Evolutionary conservation across 176 grass and related monocot genomes (phyloP).

Genomic region (Leersia perrieri): DNA sequence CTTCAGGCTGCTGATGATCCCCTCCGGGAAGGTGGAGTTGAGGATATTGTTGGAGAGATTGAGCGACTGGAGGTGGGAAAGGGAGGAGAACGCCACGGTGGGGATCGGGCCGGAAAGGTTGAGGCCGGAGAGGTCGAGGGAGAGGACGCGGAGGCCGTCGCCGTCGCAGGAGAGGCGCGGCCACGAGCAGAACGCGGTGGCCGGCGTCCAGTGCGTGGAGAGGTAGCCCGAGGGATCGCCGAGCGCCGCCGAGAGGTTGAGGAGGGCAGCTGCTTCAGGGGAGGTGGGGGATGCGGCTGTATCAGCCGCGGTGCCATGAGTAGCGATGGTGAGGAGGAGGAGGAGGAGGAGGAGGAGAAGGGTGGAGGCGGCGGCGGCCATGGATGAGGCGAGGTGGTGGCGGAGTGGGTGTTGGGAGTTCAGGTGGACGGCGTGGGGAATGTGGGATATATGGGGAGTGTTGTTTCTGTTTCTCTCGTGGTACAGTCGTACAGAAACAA

Average conservation of each 20-base stretch:
- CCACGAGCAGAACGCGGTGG: conserved; percentile 53
- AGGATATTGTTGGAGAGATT: conserved; percentile 95
- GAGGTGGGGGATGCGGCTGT: conserved; percentile 5
- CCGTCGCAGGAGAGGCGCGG: conserved; percentile 60
- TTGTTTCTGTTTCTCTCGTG: conserved; percentile 1
- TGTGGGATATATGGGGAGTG: conserved; percentile 40
- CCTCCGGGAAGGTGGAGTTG: conserved; percentile 70
- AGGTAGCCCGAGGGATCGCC: conserved; percentile 48
- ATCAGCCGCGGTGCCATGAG: neutral
- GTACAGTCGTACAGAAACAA: neutral
- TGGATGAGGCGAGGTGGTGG: conserved; percentile 4
- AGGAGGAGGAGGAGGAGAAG: conserved; percentile 38
- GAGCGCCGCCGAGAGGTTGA: conserved; percentile 47
- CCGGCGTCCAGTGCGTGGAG: conserved; percentile 56
- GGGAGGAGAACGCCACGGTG: conserved; percentile 38
- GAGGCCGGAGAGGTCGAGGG: conserved; percentile 71
- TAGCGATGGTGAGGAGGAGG: conserved; percentile 25
- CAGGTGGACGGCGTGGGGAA: conserved; percentile 35
- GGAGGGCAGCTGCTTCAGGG: conserved; percentile 45
- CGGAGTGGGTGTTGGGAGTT: conserved; percentile 21
- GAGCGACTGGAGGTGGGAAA: conserved; percentile 57
- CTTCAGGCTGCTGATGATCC: conserved; percentile 26
- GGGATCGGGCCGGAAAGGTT: conserved; percentile 80
- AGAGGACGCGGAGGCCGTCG: conserved; percentile 26
- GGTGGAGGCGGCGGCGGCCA: conserved; percentile 18